These are phyloP conservation scores for Phytopythium aichiense DNA, from an alignment of 352 stramenopile species.

Conservation along the genomic window DNA sequence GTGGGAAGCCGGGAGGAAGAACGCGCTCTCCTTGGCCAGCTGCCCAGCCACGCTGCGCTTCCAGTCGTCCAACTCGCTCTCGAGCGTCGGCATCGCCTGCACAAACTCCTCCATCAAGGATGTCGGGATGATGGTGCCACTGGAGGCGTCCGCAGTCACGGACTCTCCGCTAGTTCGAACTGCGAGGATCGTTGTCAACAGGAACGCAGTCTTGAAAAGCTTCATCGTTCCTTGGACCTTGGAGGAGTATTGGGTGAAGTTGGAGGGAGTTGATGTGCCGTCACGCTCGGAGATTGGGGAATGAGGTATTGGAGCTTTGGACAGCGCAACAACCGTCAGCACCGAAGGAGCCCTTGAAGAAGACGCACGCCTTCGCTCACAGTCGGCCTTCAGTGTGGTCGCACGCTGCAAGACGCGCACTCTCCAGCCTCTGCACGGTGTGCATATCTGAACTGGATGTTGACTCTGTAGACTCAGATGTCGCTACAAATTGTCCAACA, in stretches of 20 bases:
- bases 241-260: not conserved
- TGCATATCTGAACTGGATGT: not conserved
- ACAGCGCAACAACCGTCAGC: not conserved
- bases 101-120: conserved; percentile 41
- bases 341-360: not conserved
- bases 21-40: conserved; percentile 44
- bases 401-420: not conserved
- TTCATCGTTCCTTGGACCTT: not conserved
- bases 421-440: not conserved
- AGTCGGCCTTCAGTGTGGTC: not conserved
- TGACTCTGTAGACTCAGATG: not conserved
- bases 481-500: not conserved
- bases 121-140: conserved; percentile 12
- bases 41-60: conserved; percentile 43
- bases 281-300: not conserved
- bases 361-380: not conserved
- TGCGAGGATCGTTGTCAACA: not conserved
- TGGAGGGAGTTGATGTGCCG: not conserved
- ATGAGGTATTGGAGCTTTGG: not conserved
- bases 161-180: not conserved
- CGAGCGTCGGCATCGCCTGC: conserved; percentile 30
- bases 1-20: conserved; percentile 20
- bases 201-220: conserved; percentile 2
- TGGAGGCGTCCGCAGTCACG: not conserved
- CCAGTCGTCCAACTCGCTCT: conserved; percentile 40